These are phyloP conservation scores for Haplosporangium sp. DNA, from an alignment of 371 early-diverging fungal species.

Conservation along the genomic window DNA sequence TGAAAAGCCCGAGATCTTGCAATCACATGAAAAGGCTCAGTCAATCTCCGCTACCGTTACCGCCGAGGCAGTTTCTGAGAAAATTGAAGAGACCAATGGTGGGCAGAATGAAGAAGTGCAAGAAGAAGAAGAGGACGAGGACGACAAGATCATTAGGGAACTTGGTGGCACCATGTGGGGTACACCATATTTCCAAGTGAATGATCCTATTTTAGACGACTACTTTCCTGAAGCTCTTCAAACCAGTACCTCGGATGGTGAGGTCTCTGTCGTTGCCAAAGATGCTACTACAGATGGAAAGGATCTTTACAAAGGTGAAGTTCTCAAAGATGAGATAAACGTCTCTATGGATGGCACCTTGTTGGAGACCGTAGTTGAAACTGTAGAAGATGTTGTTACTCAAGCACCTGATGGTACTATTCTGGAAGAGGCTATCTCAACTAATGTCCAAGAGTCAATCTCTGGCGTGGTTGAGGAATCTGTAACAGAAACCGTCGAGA, in stretches of 20 bases:
- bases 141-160: slow-evolving; percentile 31
- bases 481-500: slow-evolving; percentile 24
- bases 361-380: slow-evolving; percentile 31
- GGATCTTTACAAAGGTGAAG: slow-evolving; percentile 1
- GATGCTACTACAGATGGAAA: not conserved
- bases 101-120: not conserved
- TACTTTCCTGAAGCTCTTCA: slow-evolving; percentile 26
- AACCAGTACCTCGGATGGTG: not conserved
- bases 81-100: not conserved
- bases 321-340: slow-evolving; percentile 16
- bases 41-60: no score
- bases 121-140: slow-evolving; percentile 37
- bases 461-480: slow-evolving; percentile 17
- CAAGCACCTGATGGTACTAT: slow-evolving; percentile 23
- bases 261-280: not conserved
- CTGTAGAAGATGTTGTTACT: slow-evolving; percentile 22
- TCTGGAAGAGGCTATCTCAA: slow-evolving; percentile 28
- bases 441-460: slow-evolving; percentile 19
- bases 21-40: no score
- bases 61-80: no score
- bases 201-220: slow-evolving; percentile 27
- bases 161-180: slow-evolving; percentile 45
- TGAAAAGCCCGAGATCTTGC: no score
- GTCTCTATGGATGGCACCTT: slow-evolving; percentile 15
- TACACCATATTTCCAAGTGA: slow-evolving; percentile 34